These are phyloP conservation scores for Plenodomus tracheiphilus DNA, from an alignment of 2,329 filamentous ascomycete genomes.

Conservation along the genomic window DNA sequence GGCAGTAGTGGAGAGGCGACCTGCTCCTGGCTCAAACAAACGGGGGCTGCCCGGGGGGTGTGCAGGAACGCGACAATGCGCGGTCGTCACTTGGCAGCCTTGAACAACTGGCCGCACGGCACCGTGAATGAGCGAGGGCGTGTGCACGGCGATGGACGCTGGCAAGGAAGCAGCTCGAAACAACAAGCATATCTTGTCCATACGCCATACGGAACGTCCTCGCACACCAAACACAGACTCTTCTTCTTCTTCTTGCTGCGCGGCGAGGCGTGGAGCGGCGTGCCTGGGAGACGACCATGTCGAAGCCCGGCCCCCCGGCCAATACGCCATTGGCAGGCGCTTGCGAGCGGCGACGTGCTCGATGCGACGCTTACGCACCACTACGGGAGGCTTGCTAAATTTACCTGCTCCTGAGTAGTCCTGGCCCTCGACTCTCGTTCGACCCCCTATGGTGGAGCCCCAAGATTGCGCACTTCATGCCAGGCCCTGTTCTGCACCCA, in stretches of 20 bases:
- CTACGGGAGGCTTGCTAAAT: slow-evolving; percentile 28
- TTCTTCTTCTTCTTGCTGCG: no score
- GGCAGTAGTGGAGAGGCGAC: slow-evolving; percentile 1
- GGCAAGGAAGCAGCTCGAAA: no score
- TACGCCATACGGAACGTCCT: no score
- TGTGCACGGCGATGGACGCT: slow-evolving; percentile 1
- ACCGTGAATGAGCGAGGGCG: no score
- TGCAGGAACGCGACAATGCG: slow-evolving; percentile 25
- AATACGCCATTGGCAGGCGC: slow-evolving; percentile 20
- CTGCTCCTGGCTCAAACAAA: slow-evolving; percentile 26
- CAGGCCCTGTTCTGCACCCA: background rate
- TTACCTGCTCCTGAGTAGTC: slow-evolving; percentile 8
- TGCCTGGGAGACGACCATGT: slow-evolving; percentile 12
- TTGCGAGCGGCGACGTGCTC: slow-evolving; percentile 23
- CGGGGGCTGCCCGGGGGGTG: slow-evolving; percentile 13
- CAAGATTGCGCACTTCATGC: slow-evolving; percentile 9
- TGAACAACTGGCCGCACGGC: slow-evolving; percentile 9
- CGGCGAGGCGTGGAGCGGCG: no score
- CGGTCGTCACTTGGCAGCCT: slow-evolving; percentile 20
- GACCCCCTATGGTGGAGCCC: slow-evolving; percentile 15
- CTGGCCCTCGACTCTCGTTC: background rate
- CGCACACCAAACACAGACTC: no score
- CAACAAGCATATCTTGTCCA: no score
- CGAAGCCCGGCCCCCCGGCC: slow-evolving; percentile 18
- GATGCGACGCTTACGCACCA: slow-evolving; percentile 26